phyloP scores from a whole-genome alignment of 1,139 yeast species.

The Taphrina communis region DNA sequence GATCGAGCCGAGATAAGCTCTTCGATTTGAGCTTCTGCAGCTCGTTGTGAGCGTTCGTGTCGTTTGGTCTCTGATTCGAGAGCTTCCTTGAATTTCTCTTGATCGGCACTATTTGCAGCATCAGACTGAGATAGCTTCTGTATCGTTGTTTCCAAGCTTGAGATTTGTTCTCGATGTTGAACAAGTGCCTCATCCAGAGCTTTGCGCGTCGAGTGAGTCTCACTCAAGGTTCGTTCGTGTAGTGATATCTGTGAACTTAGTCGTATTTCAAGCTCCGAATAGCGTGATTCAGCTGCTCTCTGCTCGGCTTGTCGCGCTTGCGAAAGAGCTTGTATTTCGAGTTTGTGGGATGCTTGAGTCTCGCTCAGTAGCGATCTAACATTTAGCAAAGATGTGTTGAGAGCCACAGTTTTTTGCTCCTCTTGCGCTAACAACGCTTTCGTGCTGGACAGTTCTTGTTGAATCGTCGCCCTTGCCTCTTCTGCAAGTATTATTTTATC shows the following conservation, averaged over 20 bases:
- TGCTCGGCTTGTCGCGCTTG: conserved; percentile 15
- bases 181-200: conserved; percentile 1
- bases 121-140: conserved; percentile 20
- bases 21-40: conserved; percentile 12
- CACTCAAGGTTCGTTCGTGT: conserved; percentile 11
- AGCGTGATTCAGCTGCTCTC: conserved; percentile 1
- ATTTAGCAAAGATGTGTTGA: conserved; percentile 32
- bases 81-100: conserved; percentile 26
- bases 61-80: conserved; percentile 25
- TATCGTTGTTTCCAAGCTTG: conserved; percentile 20
- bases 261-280: conserved; percentile 7
- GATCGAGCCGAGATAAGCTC: conserved; percentile 4
- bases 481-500: conserved; percentile 6
- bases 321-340: conserved; percentile 12
- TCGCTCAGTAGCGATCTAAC: conserved; percentile 28
- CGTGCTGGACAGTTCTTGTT: neutral
- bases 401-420: conserved; percentile 28
- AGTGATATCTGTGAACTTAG: conserved; percentile 19
- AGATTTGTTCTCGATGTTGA: conserved; percentile 17
- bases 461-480: neutral
- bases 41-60: conserved; percentile 26
- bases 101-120: conserved; percentile 18
- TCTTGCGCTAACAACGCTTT: neutral
- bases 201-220: conserved; percentile 1
- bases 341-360: conserved; percentile 29